These are phyloP conservation scores for Coemansia sp. DNA, from an alignment of 192 early-diverging fungal species.

Conservation along the genomic window DNA sequence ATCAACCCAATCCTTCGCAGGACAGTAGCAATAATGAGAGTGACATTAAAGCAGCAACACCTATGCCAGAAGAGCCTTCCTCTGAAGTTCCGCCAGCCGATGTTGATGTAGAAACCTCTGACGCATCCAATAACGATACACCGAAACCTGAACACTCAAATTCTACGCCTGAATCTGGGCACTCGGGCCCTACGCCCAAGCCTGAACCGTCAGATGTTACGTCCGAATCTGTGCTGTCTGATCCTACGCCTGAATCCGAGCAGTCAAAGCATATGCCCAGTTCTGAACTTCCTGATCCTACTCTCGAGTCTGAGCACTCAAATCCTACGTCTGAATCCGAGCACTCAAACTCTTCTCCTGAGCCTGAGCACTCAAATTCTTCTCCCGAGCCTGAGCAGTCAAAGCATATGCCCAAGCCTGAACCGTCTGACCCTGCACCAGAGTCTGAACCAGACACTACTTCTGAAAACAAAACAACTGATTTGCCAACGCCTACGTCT, in stretches of 20 bases:
- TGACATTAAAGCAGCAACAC: background rate
- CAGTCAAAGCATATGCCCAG: background rate
- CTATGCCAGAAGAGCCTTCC: background rate
- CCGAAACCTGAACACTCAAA: background rate
- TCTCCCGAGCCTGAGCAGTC: background rate
- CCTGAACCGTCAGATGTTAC: no score
- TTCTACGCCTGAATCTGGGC: background rate
- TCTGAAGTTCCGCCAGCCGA: background rate
- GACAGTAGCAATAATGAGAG: background rate
- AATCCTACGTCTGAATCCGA: background rate
- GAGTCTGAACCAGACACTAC: background rate
- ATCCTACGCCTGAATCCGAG: background rate
- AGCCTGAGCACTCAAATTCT: background rate
- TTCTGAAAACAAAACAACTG: background rate
- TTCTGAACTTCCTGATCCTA: no score
- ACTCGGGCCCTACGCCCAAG: background rate
- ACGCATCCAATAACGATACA: background rate
- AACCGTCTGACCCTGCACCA: background rate
- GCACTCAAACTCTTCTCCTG: background rate
- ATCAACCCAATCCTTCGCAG: background rate
- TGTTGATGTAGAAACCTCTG: background rate
- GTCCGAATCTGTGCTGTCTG: no score
- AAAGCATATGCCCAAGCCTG: background rate
- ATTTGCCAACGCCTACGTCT: background rate
- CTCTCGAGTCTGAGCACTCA: no score